Conservation (phyloP, 768 basidiomycete genomes). For the Cystofilobasidium bisporidii region DNA sequence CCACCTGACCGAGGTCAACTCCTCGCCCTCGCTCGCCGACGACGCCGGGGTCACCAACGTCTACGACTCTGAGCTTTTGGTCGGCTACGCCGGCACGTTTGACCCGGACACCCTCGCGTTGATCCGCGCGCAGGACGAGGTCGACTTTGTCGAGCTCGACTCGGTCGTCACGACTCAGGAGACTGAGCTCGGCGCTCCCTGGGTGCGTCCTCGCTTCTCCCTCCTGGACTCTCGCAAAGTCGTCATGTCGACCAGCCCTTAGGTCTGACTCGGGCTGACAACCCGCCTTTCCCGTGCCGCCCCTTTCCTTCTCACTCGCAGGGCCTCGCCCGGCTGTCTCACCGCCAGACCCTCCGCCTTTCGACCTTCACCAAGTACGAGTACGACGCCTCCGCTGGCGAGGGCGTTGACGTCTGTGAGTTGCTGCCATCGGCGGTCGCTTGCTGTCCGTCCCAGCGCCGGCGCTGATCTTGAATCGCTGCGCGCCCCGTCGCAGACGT, state of each 20-base stretch:
- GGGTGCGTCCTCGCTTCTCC: too few relatives aligned
- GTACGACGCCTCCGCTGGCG: constrained; percentile 62
- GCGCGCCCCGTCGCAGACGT: constrained; percentile 9
- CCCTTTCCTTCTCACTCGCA: constrained; percentile 40
- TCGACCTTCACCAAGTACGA: constrained; percentile 75
- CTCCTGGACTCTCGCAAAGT: too few relatives aligned
- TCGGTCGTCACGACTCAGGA: constrained; percentile 76
- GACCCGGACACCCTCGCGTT: constrained; percentile 57
- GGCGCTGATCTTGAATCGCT: not conserved
- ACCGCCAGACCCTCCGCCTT: constrained; percentile 64
- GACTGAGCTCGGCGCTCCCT: constrained; percentile 64
- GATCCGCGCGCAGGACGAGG: constrained; percentile 75
- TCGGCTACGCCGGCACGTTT: constrained; percentile 76
- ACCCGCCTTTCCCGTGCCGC: constrained; percentile 21
- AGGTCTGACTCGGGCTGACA: too few relatives aligned
- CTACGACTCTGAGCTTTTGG: constrained; percentile 54
- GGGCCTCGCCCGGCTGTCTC: constrained; percentile 93
- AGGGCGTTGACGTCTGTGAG: constrained; percentile 74
- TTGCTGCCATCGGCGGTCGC: too few relatives aligned
- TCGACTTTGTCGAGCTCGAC: constrained; percentile 85
- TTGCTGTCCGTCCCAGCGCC: too few relatives aligned
- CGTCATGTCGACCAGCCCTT: too few relatives aligned
- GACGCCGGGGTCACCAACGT: constrained; percentile 49
- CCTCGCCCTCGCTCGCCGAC: constrained; percentile 9
- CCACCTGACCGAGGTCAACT: constrained; percentile 16